Percentiles rank a stretch among this genome's conserved stretches.
phyloP scores from a whole-genome alignment of 768 basidiomycete genomes.

The Agaricus sinodeliciosus region DNA sequence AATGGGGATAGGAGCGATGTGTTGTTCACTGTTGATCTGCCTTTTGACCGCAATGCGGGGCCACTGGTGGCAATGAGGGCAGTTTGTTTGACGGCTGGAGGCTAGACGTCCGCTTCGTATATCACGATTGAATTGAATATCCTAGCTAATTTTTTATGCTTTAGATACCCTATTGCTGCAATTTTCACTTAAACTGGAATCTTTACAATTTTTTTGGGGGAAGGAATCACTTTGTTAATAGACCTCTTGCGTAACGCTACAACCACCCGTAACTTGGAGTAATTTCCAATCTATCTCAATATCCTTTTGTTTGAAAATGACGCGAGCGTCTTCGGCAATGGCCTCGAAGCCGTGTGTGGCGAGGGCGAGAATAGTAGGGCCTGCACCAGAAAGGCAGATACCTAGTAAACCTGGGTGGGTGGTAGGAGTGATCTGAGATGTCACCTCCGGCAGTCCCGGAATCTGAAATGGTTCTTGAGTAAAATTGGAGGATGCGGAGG shows the following conservation, averaged over 20 bases:
- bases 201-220: not conserved
- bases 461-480: slow-evolving; percentile 48
- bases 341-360: slow-evolving; percentile 79
- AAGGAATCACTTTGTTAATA: slow-evolving; percentile 1
- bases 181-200: not conserved
- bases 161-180: not conserved
- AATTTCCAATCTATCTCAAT: slow-evolving; percentile 91
- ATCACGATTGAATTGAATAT: not conserved
- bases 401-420: slow-evolving; percentile 94
- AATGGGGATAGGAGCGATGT: slow-evolving; percentile 87
- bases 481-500: not conserved
- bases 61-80: slow-evolving; percentile 80
- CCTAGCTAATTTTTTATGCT: slow-evolving; percentile 1
- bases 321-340: slow-evolving; percentile 77
- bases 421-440: slow-evolving; percentile 77
- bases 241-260: slow-evolving; percentile 23
- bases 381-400: slow-evolving; percentile 96
- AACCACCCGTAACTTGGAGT: slow-evolving; percentile 54
- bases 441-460: slow-evolving; percentile 91
- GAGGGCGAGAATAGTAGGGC: slow-evolving; percentile 94
- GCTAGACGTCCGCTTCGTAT: slow-evolving; percentile 27
- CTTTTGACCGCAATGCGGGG: slow-evolving; percentile 61
- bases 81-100: slow-evolving; percentile 83
- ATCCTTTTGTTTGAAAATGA: slow-evolving; percentile 62
- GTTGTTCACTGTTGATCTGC: slow-evolving; percentile 83